Conservation (phyloP, 495 filamentous ascomycete species). For the Baudoinia panamericana region DNA sequence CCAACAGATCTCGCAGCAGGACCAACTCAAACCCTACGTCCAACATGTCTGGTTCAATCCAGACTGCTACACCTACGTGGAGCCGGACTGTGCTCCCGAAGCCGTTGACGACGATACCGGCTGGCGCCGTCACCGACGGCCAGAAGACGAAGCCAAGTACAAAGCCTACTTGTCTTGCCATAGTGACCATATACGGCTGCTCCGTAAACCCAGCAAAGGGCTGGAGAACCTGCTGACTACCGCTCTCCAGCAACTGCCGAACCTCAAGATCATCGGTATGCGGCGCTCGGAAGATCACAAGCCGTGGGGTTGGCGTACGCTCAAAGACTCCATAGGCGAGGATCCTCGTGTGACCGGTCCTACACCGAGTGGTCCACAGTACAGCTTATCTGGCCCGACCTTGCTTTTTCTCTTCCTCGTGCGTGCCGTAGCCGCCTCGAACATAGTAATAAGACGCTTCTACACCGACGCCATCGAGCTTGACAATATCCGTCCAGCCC, state of each 20-base stretch:
- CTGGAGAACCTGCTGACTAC: not conserved
- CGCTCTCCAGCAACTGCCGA: conserved; percentile 7
- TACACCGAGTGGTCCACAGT: not conserved
- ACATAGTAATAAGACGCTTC: conserved; percentile 6
- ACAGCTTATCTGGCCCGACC: conserved; percentile 9
- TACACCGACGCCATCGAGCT: conserved; percentile 19
- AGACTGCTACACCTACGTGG: conserved; percentile 14
- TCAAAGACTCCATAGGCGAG: conserved; percentile 8
- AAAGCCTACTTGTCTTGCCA: conserved; percentile 3
- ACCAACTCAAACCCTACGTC: conserved; percentile 10
- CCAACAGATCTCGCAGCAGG: conserved; percentile 3
- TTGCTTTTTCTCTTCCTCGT: conserved; percentile 9
- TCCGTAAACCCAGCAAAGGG: not conserved
- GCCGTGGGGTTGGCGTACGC: conserved; percentile 15
- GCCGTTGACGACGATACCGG: not conserved
- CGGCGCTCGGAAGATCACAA: conserved; percentile 15
- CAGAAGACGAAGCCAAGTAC: conserved; percentile 5
- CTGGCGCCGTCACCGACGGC: no score
- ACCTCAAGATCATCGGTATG: conserved; percentile 18
- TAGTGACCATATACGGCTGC: conserved; percentile 4
- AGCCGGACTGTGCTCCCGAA: conserved; percentile 6
- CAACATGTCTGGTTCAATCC: conserved; percentile 22
- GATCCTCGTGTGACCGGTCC: conserved; percentile 15
- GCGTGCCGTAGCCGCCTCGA: conserved; percentile 3
- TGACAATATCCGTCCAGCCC: conserved; percentile 5